Evolutionary conservation across 2,329 filamentous ascomycete species (phyloP), one percentile per base, ranked within the genome.

Genomic region (Cadophora luteo-olivacea): DNA sequence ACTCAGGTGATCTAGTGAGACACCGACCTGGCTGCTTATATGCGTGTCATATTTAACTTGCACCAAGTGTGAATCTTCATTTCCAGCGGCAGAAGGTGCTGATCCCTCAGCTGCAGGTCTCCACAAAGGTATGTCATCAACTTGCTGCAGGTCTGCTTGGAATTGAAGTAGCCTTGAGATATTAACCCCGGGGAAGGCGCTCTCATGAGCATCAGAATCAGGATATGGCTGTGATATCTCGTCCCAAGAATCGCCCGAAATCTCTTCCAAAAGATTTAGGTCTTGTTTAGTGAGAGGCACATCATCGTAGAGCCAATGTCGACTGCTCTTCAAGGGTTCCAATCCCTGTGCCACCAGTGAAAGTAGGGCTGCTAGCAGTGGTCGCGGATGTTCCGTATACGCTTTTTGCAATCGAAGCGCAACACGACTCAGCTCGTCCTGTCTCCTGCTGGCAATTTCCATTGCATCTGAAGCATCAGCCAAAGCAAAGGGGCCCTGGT

Each of bases 401-500:
- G 67, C 67, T 22, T 45, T 29, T 29, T 65, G 63, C 19, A 69
- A 29, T 24, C 8, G 29, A 14, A 60, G 36, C 11, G 38, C 52
- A 38, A 69, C 33, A 12, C 60, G 14, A 16, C 63, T 65, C 22
- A 72, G 41, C 16, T 57, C 36, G 1, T 36, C 6, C 16, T 65
- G 38, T 41, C 64, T 63, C n/a, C 65, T 55, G 19, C 55, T 65
- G 7, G 57, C 64, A 48, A 52, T 57, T 4, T 72, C 67, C 25
- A 72, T 68, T 11, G 62, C 33, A 24, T 74, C 68, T 1, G 51
- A 52, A 16, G 19, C 38, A 3, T 63, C 58, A 22, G 68, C 60
- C 14, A 69, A 22, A 1, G 70, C 65, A 57, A 72, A 70, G 4
- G 75, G 75, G 2, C 75, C 75, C 25, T 71, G 71, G 36, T 67